A percentile compares a stretch with the other conserved stretches of the same genome.
These are phyloP conservation scores for Schizochytrium sp. DNA, from an alignment of 108 stramenopile species.

Conservation along the genomic window DNA sequence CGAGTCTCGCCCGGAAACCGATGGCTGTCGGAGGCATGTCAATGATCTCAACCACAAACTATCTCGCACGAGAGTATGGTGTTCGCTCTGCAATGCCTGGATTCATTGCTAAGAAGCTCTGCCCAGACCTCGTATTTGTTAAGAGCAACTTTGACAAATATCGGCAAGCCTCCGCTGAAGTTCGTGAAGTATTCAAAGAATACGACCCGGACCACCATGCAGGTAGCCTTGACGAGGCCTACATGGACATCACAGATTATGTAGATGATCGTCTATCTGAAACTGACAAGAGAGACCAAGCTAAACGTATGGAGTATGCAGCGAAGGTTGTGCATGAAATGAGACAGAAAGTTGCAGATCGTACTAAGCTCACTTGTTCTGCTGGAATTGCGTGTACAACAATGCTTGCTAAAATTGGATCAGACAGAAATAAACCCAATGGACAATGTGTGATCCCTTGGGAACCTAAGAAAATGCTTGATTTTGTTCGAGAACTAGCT, in stretches of 20 bases:
- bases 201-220: constrained; percentile 86
- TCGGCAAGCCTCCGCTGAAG: constrained; percentile 80
- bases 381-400: constrained; percentile 91
- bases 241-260: constrained; percentile 88
- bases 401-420: constrained; percentile 91
- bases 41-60: constrained; percentile 94
- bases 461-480: constrained; percentile 73
- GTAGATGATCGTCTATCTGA: constrained; percentile 41
- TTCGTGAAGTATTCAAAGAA: constrained; percentile 79
- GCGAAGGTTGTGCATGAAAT: constrained; percentile 77
- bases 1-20: constrained; percentile 87
- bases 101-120: constrained; percentile 85
- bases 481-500: constrained; percentile 81
- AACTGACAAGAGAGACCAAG: not conserved
- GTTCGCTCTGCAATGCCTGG: constrained; percentile 98
- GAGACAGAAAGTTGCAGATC: constrained; percentile 76
- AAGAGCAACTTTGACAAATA: constrained; percentile 84
- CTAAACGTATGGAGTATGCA: not conserved
- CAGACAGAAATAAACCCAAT: constrained; percentile 93
- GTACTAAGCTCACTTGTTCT: constrained; percentile 88
- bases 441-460: constrained; percentile 89
- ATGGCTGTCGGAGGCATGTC: constrained; percentile 85
- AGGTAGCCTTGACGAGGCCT: constrained; percentile 92
- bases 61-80: constrained; percentile 88
- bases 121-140: constrained; percentile 77